Evolutionary conservation across 768 basidiomycete species (phyloP), one percentile per base, ranked within the genome.

Genomic region (Tricholoma matsutake): DNA sequence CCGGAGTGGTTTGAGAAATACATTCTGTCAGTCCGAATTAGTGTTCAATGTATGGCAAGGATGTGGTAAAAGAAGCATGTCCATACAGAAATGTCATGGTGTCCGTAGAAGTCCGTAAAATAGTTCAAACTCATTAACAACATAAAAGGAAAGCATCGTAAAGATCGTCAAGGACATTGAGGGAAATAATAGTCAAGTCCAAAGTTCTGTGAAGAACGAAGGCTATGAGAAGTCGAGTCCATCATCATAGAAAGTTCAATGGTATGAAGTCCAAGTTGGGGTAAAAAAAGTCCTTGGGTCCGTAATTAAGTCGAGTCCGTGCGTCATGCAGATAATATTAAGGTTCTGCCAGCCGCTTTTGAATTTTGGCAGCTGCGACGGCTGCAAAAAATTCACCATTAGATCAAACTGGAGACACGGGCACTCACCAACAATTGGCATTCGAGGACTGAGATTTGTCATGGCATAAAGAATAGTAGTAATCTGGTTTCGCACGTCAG

Each of bases 401-500:
- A 8, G 41, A 25, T 31, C 20, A 43, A 16, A 54, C 49, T 52
- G 45, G 25, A 22, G 18, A 45, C 4, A 29, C 8, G 18, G 10
- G 28, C 49, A 71, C 78, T 55, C 63, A 76, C 77, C 76, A 60
- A 87, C 75, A 62, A 91, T 74, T 32, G 89, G 89, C 70, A 86
- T 89, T 52, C 79, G 78, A 10, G 82, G 71, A 61, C 81, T 80
- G 49, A 91, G 81, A 59, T 76, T 82, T 60, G 78, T 85, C 82
- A 91, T 83, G 62, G 85, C 86, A 64, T 82, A 87, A 29, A 88
- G 75, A 55, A 91, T 71, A 16, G 83, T 78, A 34, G 77, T 79
- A 43, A 89, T 81, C 61, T 90, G 87, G 66, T 76, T 82, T 62
- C 85, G 84, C 57, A 86, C 73, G 61, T 89, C 87, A 58, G 80